A percentile compares a stretch with the other conserved stretches of the same genome.
Conservation (phyloP, 768 basidiomycete genomes). For the Galerina sulciceps region DNA sequence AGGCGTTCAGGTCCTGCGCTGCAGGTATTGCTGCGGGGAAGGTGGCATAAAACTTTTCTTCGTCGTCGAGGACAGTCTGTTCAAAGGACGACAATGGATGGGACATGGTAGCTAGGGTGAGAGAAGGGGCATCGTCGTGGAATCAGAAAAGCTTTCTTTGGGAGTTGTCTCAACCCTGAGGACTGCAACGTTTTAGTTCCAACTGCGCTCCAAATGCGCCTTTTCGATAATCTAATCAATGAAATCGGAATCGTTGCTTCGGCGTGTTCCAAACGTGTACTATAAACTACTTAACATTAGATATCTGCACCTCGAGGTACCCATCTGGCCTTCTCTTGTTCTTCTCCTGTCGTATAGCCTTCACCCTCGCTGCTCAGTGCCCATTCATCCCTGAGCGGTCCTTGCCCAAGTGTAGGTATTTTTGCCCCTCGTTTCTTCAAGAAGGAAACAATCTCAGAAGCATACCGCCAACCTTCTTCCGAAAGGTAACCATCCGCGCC, state of each 20-base stretch:
- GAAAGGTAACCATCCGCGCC: slow-evolving; percentile 27
- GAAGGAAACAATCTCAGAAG: slow-evolving; percentile 74
- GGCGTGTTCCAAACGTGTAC: background rate
- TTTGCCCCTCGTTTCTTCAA: slow-evolving; percentile 74
- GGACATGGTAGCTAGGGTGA: background rate
- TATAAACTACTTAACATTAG: background rate
- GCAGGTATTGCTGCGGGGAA: slow-evolving; percentile 39
- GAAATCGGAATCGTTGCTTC: slow-evolving; percentile 11
- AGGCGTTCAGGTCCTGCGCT: background rate
- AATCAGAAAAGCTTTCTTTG: slow-evolving; percentile 4
- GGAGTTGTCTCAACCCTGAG: slow-evolving; percentile 12
- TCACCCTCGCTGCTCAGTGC: slow-evolving; percentile 70
- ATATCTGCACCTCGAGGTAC: background rate
- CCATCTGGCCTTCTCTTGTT: slow-evolving; percentile 25
- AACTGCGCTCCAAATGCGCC: slow-evolving; percentile 10
- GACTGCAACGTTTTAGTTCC: slow-evolving; percentile 5
- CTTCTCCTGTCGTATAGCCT: slow-evolving; percentile 36
- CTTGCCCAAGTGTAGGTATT: slow-evolving; percentile 54
- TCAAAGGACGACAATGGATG: background rate
- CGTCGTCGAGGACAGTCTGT: slow-evolving; percentile 13
- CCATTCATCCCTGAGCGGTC: slow-evolving; percentile 69
- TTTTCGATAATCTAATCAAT: slow-evolving; percentile 16
- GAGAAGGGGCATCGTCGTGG: slow-evolving; percentile 3
- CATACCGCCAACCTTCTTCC: slow-evolving; percentile 66
- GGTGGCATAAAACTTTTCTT: slow-evolving; percentile 41